Evolutionary conservation across 768 basidiomycete species (phyloP), one percentile per base, ranked within the genome.

Genomic region (Pleurotus giganteus): DNA sequence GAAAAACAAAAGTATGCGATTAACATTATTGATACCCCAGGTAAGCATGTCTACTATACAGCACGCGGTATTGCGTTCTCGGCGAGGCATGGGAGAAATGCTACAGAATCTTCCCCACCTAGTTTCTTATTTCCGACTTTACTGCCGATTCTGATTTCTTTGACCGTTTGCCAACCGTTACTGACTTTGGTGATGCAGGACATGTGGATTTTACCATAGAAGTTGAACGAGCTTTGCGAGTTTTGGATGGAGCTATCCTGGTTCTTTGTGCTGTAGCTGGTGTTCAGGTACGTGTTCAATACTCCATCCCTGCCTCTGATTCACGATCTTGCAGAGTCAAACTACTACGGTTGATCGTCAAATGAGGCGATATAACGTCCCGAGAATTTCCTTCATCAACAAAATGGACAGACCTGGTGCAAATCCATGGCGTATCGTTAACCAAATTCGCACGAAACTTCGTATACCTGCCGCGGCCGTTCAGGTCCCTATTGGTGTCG

Each of bases 121-220:
- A n/a, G n/a, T n/a, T n/a, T n/a, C n/a, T n/a, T n/a, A n/a, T n/a
- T n/a, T n/a, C n/a, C n/a, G n/a, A n/a, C n/a, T n/a, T n/a, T n/a
- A n/a, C n/a, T n/a, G n/a, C n/a, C n/a, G n/a, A n/a, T n/a, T n/a
- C n/a, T n/a, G n/a, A n/a, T n/a, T n/a, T n/a, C n/a, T n/a, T n/a
- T n/a, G n/a, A n/a, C n/a, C n/a, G 39, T n/a, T 17, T 13, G 39
- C 39, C 19, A 12, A 41, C 6, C 21, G 21, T 12, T 6, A 2
- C 15, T 27, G 29, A 57, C 15, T 42, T n/a, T 39, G 19, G 23
- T 59, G n/a, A 27, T 44, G 24, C 54, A 94, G 94, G 95, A 62
- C 97, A 99, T 77, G 97, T 99, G 59, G 97, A 99, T 70, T 99
- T 99, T 66, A 99, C 97, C 2, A 98, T 99, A 61, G 97, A 99